Base-by-base conservation (phyloP, 108 stramenopile genomes). In the Halocafeteria seosinensis region DNA sequence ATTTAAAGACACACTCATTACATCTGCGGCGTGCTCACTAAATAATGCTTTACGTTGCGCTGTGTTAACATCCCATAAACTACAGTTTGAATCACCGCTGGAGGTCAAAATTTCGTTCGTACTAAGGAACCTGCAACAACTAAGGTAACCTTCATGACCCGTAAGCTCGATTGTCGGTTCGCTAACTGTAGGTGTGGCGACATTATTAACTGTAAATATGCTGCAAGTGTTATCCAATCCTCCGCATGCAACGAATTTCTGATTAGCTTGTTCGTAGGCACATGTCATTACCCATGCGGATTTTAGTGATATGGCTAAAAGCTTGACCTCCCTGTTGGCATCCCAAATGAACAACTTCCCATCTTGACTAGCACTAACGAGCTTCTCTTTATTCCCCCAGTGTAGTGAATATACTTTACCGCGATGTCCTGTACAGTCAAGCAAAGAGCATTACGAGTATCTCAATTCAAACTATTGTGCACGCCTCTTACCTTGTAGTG, bases 261-360 rank as follows among this genome's bases (percentile, higher is more conserved):
- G 81, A 66, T 75, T 75, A 24, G 78, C 73, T 65, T 87, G 93
- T 73, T 99, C 97, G 64, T 89, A 95, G 4, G 90, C 92, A 68
- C 95, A 95, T 24, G 91, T 87, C 97, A 99, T 96, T 17, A 99
- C 97, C 85, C 95, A 99, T 36, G 80, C 85, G 11, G 88, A 89
- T 51, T 89, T 87, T 36, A 99, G 79, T n/a, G 88, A 78, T 34
- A 99, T 81, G 50, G 84, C 77, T 64, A 85, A 78, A 24, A 80
- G 53, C 66, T 32, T 28, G 1, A 33, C 0, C 21, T 29, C 25
- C 23, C 38, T 62, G 29, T 24, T 5, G 8, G 59, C 91, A 64
- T 99, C 90, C 97, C 97, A 99, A 36, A 96, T 70, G 25, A 99
- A 84, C 23, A 99, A 75, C 72, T 96, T 99, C 27, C 97, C 97